These are phyloP conservation scores for Syncephalastrum racemosum DNA, from an alignment of 371 early-diverging fungal species.

Conservation along the genomic window DNA sequence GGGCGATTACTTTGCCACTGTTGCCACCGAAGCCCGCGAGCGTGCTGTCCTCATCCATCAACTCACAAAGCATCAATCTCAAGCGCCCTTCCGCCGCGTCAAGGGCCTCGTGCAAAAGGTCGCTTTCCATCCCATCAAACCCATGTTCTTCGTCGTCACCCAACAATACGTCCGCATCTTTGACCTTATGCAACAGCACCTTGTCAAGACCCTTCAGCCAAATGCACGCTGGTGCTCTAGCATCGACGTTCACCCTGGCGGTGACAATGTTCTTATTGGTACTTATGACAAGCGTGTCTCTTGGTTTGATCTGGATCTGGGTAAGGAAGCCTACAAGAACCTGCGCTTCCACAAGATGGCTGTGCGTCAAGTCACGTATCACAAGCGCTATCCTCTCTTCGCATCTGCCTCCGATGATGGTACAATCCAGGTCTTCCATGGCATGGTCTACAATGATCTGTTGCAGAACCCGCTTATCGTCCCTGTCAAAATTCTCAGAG, in stretches of 20 bases:
- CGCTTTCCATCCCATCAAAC: constrained; percentile 92
- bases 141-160: constrained; percentile 93
- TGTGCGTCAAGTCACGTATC: constrained; percentile 86
- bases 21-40: constrained; percentile 68
- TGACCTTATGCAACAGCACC: constrained; percentile 85
- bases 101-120: constrained; percentile 88
- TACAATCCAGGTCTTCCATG: constrained; percentile 92
- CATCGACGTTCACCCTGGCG: constrained; percentile 90
- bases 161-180: constrained; percentile 92
- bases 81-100: constrained; percentile 86
- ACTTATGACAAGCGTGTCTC: constrained; percentile 90
- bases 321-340: constrained; percentile 83
- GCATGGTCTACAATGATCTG: constrained; percentile 94
- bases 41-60: constrained; percentile 90
- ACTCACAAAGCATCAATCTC: constrained; percentile 81
- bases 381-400: constrained; percentile 90
- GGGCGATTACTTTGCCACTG: constrained; percentile 94
- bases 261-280: constrained; percentile 94
- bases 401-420: constrained; percentile 95
- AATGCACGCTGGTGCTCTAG: constrained; percentile 93
- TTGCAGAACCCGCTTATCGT: constrained; percentile 96
- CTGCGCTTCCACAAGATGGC: constrained; percentile 83
- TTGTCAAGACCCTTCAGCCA: constrained; percentile 78
- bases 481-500: constrained; percentile 92
- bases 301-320: constrained; percentile 97